These are phyloP conservation scores for Amaranthus palmeri DNA, from an alignment of 148 eudicot genomes.

Conservation along the genomic window DNA sequence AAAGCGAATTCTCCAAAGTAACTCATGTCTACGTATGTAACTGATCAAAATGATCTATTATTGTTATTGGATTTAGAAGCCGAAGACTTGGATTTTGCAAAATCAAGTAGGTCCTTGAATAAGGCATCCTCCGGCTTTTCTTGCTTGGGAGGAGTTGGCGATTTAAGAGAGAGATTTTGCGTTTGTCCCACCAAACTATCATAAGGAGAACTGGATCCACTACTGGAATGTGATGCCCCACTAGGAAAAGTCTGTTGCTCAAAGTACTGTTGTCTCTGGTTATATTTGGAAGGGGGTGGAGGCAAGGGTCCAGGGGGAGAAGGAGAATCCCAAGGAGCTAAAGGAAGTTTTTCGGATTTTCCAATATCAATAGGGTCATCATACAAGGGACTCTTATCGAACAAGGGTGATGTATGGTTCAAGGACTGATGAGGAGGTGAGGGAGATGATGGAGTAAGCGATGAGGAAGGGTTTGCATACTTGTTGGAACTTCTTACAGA, in stretches of 20 bases:
- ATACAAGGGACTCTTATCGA: conserved; percentile 31
- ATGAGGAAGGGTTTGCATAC: conserved; percentile 30
- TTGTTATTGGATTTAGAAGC: conserved; percentile 42
- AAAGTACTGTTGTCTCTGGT: conserved; percentile 76
- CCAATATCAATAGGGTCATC: conserved; percentile 33
- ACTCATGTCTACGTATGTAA: conserved; percentile 4
- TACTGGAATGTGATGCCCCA: conserved; percentile 45
- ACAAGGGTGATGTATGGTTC: conserved; percentile 56
- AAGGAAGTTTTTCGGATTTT: conserved; percentile 45
- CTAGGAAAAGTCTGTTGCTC: conserved; percentile 42
- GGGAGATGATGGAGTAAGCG: conserved; percentile 33
- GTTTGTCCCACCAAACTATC: conserved; percentile 67
- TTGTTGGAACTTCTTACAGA: conserved; percentile 31
- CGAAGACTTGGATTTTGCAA: conserved; percentile 68
- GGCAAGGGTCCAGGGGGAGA: conserved; percentile 48
- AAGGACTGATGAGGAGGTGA: conserved; percentile 45
- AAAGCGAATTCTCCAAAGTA: conserved; percentile 8
- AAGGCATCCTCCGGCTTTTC: conserved; percentile 66
- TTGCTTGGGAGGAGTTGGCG: conserved; percentile 48
- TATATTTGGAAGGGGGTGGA: conserved; percentile 71
- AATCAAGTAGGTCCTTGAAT: conserved; percentile 78
- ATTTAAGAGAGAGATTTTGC: conserved; percentile 52
- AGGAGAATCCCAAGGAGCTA: conserved; percentile 58
- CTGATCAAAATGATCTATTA: conserved; percentile 29
- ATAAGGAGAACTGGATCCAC: conserved; percentile 58